A percentile compares a stretch with the other conserved stretches of the same genome.
These are phyloP conservation scores for Diaporthe vaccinii DNA, from an alignment of 2,329 filamentous ascomycete species.

Conservation along the genomic window DNA sequence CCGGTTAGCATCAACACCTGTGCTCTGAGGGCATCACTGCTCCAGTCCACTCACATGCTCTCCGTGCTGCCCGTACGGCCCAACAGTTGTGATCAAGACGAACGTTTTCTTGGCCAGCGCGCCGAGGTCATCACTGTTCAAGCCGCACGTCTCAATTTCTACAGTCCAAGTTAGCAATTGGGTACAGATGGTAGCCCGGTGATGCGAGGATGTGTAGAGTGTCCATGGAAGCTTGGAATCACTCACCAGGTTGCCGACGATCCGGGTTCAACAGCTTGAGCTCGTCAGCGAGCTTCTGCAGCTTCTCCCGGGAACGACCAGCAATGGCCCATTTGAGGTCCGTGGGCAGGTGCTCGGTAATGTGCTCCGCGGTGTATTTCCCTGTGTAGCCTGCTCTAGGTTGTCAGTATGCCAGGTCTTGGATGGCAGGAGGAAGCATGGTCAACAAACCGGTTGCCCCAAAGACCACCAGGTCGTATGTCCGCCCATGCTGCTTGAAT, in stretches of 20 bases:
- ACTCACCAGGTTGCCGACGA: slow-evolving; percentile 76
- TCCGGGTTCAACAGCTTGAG: slow-evolving; percentile 77
- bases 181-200: neutral
- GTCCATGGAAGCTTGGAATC: slow-evolving; percentile 29
- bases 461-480: slow-evolving; percentile 70
- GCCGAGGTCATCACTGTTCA: slow-evolving; percentile 61
- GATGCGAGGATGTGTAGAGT: slow-evolving; percentile 18
- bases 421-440: neutral
- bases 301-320: slow-evolving; percentile 83
- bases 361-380: slow-evolving; percentile 80
- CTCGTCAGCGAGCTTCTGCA: slow-evolving; percentile 76
- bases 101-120: slow-evolving; percentile 68
- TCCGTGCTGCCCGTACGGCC: slow-evolving; percentile 69
- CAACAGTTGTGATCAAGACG: slow-evolving; percentile 70
- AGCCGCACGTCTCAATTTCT: slow-evolving; percentile 67
- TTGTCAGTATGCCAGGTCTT: slow-evolving; percentile 31
- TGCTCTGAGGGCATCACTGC: neutral
- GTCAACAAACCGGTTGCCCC: slow-evolving; percentile 66
- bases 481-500: slow-evolving; percentile 62
- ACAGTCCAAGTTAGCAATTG: slow-evolving; percentile 20
- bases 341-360: slow-evolving; percentile 77
- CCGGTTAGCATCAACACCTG: neutral
- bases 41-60: slow-evolving; percentile 53
- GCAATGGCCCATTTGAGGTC: slow-evolving; percentile 90
- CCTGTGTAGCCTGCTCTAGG: slow-evolving; percentile 82